Evolutionary conservation across 257 asterid species (phyloP).

Genomic region (Primulina tabacum): DNA sequence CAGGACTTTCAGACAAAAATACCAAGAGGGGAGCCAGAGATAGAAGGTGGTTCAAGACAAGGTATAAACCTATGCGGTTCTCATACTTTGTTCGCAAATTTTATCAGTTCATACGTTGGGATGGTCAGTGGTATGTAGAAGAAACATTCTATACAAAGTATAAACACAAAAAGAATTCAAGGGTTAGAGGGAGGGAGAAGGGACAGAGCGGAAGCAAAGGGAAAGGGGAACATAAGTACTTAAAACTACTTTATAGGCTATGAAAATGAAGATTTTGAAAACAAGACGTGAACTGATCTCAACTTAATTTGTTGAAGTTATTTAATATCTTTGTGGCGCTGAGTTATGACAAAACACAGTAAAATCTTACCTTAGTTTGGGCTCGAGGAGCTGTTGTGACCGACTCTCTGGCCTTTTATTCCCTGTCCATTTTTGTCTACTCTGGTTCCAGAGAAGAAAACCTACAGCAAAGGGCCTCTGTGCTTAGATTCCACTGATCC

Average conservation of each 20-base stretch:
- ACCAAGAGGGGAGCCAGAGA: background rate
- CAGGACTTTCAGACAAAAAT: background rate
- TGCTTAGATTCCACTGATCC: constrained; percentile 22
- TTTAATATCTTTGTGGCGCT: background rate
- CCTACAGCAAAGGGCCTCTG: constrained; percentile 40
- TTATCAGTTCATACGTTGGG: background rate
- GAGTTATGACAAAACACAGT: background rate
- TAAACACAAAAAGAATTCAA: too few relatives aligned
- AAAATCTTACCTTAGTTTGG: constrained; percentile 56
- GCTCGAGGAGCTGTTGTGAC: constrained; percentile 49
- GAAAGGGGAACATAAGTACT: background rate
- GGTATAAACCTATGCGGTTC: background rate
- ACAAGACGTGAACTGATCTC: background rate
- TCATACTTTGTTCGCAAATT: background rate
- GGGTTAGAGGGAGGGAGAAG: too few relatives aligned
- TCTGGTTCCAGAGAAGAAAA: constrained; percentile 68
- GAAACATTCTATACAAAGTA: background rate
- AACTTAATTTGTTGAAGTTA: background rate
- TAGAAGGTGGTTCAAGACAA: background rate
- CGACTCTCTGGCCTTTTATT: constrained; percentile 37
- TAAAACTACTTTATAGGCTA: background rate
- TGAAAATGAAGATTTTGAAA: background rate
- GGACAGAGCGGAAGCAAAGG: too few relatives aligned
- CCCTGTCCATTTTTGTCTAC: constrained; percentile 71
- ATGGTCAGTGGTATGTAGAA: background rate